phyloP scores from a whole-genome alignment of 208 protist species.

The Crithidia thermophila region DNA sequence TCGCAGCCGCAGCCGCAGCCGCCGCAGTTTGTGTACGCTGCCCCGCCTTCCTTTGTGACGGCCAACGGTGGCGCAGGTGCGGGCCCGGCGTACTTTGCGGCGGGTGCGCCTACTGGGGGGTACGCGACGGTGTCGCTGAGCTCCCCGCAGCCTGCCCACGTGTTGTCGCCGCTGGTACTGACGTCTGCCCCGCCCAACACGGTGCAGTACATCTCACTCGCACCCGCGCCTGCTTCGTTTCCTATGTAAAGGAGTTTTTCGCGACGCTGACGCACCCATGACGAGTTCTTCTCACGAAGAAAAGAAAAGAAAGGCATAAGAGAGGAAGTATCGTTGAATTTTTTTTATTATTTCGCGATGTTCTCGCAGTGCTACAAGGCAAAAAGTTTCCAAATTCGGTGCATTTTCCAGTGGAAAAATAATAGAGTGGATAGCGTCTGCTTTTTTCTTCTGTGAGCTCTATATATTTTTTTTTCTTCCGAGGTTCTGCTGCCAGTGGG shows the following conservation, averaged over 20 bases:
- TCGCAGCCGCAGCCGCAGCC: background rate
- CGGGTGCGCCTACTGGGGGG: background rate
- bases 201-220: background rate
- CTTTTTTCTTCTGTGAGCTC: no score
- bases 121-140: background rate
- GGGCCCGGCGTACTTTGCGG: background rate
- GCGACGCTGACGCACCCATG: background rate
- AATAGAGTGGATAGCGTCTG: no score
- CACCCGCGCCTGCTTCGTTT: background rate
- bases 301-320: no score
- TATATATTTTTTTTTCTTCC: no score
- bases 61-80: background rate
- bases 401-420: no score
- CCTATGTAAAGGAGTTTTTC: no score
- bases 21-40: background rate
- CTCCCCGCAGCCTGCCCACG: background rate
- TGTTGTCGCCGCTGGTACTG: slow-evolving; percentile 7
- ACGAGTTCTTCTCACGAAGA: no score
- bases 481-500: no score
- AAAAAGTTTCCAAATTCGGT: no score
- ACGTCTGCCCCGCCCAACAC: background rate
- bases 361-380: no score
- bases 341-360: no score
- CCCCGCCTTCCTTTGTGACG: background rate
- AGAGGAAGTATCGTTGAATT: no score